phyloP scores from a whole-genome alignment of 2,329 filamentous ascomycete genomes.

The Ophiocordyceps camponoti-floridani region DNA sequence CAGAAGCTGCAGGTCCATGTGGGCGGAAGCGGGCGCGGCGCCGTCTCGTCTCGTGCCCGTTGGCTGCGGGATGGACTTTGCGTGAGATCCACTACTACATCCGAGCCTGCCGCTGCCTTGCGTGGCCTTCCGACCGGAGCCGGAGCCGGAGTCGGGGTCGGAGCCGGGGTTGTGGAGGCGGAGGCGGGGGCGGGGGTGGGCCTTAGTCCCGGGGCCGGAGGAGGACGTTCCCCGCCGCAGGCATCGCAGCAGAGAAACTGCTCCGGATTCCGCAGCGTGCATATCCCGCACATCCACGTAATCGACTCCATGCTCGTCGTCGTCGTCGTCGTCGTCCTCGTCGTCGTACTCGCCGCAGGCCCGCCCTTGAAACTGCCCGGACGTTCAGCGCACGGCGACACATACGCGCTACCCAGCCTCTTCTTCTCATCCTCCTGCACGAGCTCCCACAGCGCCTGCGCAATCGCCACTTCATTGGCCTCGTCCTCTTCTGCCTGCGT shows the following conservation, averaged over 20 bases:
- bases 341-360: conserved; percentile 3
- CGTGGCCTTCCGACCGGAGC: neutral
- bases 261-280: conserved; percentile 37
- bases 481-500: conserved; percentile 79
- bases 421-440: conserved; percentile 54
- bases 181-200: neutral
- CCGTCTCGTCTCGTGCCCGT: neutral
- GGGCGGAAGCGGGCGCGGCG: conserved; percentile 5
- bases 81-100: conserved; percentile 16
- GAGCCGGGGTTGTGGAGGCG: neutral
- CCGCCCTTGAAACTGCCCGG: conserved; percentile 27
- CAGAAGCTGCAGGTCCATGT: conserved; percentile 36
- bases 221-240: conserved; percentile 24
- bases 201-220: neutral
- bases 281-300: conserved; percentile 34
- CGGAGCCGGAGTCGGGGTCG: neutral
- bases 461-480: conserved; percentile 74
- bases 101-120: conserved; percentile 1
- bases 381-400: conserved; percentile 28
- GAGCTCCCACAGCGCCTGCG: conserved; percentile 70
- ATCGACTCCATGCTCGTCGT: too few species aligned
- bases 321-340: too few species aligned
- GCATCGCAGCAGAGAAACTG: conserved; percentile 37
- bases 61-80: conserved; percentile 5
- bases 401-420: conserved; percentile 36